Conservation (phyloP, 129 eudicot species). For the Heracleum sosnowskyi region DNA sequence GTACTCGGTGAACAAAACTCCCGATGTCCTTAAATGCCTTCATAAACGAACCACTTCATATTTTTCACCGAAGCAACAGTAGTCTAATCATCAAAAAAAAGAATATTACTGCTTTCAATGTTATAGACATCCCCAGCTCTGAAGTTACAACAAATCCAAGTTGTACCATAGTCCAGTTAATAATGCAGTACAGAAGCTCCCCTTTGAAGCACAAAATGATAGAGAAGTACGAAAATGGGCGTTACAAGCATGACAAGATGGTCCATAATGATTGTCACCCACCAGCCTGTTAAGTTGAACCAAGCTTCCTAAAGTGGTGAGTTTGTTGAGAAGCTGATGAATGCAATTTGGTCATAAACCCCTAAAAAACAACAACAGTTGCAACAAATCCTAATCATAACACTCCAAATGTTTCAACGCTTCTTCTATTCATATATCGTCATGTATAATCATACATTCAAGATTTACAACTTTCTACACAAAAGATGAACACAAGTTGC, state of each 20-base stretch:
- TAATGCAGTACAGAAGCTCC: background rate
- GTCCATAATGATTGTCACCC: constrained; percentile 2
- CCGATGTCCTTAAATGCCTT: too few relatives aligned
- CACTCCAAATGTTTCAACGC: background rate
- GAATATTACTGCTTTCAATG: too few relatives aligned
- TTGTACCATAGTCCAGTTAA: background rate
- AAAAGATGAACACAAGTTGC: background rate
- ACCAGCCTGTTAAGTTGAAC: background rate
- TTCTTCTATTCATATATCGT: background rate
- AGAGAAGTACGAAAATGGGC: background rate
- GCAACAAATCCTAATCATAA: constrained; percentile 3
- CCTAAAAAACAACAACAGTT: background rate
- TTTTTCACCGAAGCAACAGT: background rate
- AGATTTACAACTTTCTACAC: too few relatives aligned
- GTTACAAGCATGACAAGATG: background rate
- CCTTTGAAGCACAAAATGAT: background rate
- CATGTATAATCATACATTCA: background rate
- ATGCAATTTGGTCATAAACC: background rate
- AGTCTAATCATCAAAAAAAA: background rate
- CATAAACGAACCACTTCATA: too few relatives aligned
- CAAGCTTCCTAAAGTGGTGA: constrained; percentile 3
- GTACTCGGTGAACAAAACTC: too few relatives aligned
- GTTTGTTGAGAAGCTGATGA: constrained; percentile 9
- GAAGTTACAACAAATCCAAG: background rate
- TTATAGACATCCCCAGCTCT: background rate